phyloP scores from a whole-genome alignment of 2,329 filamentous ascomycete species.

The Epicoccum sorghinum region DNA sequence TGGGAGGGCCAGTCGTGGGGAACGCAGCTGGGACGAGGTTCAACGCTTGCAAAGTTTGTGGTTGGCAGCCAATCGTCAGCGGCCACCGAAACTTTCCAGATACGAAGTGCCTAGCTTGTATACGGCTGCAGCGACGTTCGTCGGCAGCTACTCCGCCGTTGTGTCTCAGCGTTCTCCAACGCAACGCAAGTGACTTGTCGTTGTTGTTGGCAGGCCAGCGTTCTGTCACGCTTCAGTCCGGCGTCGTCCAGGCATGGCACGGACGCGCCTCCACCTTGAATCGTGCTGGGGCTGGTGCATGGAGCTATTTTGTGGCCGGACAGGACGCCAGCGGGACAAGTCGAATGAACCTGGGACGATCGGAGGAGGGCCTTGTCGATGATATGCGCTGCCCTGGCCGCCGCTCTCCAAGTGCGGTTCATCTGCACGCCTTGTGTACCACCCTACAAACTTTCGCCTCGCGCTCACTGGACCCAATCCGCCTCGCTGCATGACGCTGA shows the following conservation, averaged over 20 bases:
- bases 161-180: background rate
- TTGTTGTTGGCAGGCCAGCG: background rate
- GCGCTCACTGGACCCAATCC: background rate
- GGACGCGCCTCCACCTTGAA: conserved; percentile 1
- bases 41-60: background rate
- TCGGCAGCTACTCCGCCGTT: background rate
- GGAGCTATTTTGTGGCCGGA: conserved; percentile 12
- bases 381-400: conserved; percentile 1
- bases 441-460: background rate
- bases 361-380: conserved; percentile 14
- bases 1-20: background rate
- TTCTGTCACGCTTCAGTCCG: conserved; percentile 1
- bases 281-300: conserved; percentile 2
- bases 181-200: background rate
- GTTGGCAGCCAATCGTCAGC: background rate
- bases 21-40: background rate
- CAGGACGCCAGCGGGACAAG: conserved; percentile 18
- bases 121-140: background rate
- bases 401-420: background rate
- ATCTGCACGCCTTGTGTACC: background rate
- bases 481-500: conserved; percentile 7
- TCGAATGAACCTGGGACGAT: conserved; percentile 16
- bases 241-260: conserved; percentile 13
- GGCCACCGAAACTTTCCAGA: background rate
- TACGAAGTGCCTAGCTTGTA: background rate